Conservation (phyloP, 2,329 filamentous ascomycete species). For the Talaromyces sp. region DNA sequence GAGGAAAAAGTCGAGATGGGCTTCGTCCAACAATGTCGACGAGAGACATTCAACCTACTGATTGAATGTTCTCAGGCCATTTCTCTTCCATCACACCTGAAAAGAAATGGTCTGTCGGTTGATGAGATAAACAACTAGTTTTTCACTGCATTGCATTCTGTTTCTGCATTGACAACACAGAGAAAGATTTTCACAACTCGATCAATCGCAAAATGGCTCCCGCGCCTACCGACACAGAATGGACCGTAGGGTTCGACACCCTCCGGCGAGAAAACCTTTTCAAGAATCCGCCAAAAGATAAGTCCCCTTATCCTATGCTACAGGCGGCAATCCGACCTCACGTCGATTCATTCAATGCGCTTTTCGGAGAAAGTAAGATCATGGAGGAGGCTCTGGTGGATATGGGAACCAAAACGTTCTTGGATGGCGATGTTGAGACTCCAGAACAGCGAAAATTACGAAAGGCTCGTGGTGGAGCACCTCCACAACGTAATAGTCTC, state of each 20-base stretch:
- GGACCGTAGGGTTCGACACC: constrained; percentile 84
- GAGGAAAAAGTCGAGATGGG: constrained; percentile 14
- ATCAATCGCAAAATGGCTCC: constrained; percentile 48
- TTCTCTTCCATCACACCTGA: background rate
- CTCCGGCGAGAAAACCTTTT: constrained; percentile 85
- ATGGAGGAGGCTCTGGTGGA: constrained; percentile 76
- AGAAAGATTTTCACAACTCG: background rate
- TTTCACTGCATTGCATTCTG: background rate
- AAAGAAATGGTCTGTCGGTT: background rate
- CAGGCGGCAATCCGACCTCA: constrained; percentile 85
- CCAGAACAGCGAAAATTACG: constrained; percentile 36
- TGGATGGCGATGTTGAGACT: constrained; percentile 67
- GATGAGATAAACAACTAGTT: background rate
- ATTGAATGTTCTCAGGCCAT: constrained; percentile 19
- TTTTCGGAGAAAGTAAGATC: constrained; percentile 72
- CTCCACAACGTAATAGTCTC: constrained; percentile 66
- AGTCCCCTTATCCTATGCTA: constrained; percentile 81
- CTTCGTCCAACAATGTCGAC: background rate
- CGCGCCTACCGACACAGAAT: constrained; percentile 63
- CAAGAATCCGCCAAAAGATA: constrained; percentile 79
- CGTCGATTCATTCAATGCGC: constrained; percentile 89
- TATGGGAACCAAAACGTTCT: constrained; percentile 82
- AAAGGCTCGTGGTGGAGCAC: constrained; percentile 54
- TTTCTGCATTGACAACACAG: background rate
- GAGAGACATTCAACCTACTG: constrained; percentile 16